Evolutionary conservation across 116 monocot species (phyloP).

Genomic region (Posidonia oceanica): DNA sequence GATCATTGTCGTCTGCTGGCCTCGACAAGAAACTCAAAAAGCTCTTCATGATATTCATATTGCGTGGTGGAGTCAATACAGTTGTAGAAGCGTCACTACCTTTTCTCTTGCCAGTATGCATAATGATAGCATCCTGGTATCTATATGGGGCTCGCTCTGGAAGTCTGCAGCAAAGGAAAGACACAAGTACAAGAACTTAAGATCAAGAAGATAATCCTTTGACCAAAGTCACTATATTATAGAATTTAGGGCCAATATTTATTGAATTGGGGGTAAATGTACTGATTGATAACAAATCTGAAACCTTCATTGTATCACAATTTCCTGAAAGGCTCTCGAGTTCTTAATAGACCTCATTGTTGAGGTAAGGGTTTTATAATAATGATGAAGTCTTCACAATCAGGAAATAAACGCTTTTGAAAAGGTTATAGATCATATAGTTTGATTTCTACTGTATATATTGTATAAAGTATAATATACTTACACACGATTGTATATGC

Average conservation of each 20-base stretch:
- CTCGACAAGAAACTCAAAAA: too few relatives aligned
- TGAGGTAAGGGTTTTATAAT: too few relatives aligned
- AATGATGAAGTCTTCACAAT: too few relatives aligned
- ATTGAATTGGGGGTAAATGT: neutral
- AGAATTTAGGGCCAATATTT: neutral
- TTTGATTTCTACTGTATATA: too few relatives aligned
- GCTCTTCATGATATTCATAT: too few relatives aligned
- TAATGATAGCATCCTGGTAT: neutral
- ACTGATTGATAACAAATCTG: neutral
- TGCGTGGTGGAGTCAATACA: too few relatives aligned
- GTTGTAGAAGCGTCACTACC: neutral
- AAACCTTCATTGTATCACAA: neutral
- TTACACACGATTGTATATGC: too few relatives aligned
- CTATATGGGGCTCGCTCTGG: constrained; percentile 7
- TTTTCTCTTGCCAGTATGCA: neutral
- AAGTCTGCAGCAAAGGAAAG: constrained; percentile 1
- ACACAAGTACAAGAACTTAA: neutral
- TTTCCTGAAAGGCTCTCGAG: neutral
- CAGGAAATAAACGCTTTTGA: too few relatives aligned
- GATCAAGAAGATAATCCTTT: neutral
- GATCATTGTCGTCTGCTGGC: too few relatives aligned
- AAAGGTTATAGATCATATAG: too few relatives aligned
- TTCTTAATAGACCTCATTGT: too few relatives aligned
- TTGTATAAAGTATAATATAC: too few relatives aligned
- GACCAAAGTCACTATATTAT: neutral